A percentile compares a stretch with the other conserved stretches of the same genome.
Evolutionary conservation across 805 yeast species (phyloP).

Genomic region (Barnettozyma vustinii): DNA sequence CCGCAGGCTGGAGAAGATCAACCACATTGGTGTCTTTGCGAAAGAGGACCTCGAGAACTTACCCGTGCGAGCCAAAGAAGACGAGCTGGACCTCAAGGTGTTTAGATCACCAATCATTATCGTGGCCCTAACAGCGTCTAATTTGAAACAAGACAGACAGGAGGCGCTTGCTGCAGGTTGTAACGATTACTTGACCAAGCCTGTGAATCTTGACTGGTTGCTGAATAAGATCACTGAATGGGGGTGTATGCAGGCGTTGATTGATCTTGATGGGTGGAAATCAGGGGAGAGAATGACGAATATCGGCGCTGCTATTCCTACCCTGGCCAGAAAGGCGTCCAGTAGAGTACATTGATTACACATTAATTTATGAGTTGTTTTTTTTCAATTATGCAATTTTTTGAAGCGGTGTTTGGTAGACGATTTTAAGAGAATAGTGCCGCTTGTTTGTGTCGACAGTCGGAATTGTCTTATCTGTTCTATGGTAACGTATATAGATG

Average conservation of each 20-base stretch:
- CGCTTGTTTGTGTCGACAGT: no score
- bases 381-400: no score
- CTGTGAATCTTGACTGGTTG: conserved; percentile 91
- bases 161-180: conserved; percentile 96
- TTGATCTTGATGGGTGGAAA: conserved; percentile 92
- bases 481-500: no score
- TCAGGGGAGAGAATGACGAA: conserved; percentile 39
- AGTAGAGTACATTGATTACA: conserved; percentile 5
- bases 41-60: conserved; percentile 21
- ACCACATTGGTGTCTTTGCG: conserved; percentile 57
- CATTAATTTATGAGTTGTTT: neutral
- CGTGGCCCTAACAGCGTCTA: conserved; percentile 93
- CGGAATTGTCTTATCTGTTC: no score
- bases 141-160: conserved; percentile 76
- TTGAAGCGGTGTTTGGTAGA: no score
- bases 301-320: conserved; percentile 26
- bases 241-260: conserved; percentile 99
- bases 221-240: conserved; percentile 92
- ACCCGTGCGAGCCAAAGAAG: conserved; percentile 34
- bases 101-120: conserved; percentile 95
- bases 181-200: conserved; percentile 92
- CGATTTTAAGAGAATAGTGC: no score
- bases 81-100: conserved; percentile 51
- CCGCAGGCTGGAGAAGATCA: conserved; percentile 72
- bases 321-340: conserved; percentile 17